These are phyloP conservation scores for Fusarium camptoceras DNA, from an alignment of 2,329 filamentous ascomycete genomes.

Conservation along the genomic window DNA sequence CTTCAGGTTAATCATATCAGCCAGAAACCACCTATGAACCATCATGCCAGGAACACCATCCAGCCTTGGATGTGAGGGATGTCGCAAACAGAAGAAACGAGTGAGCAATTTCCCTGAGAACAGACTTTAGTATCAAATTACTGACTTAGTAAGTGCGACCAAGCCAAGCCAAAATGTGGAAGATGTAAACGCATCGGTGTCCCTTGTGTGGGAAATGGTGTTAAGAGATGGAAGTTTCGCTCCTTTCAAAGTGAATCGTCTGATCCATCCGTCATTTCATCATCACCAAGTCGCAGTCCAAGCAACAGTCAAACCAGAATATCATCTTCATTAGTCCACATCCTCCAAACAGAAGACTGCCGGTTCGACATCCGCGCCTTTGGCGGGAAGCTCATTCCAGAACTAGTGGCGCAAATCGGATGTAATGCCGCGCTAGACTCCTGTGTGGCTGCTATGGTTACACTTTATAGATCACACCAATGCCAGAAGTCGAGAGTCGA, in stretches of 20 bases:
- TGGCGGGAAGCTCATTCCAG: constrained; percentile 31
- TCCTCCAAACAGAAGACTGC: constrained; percentile 37
- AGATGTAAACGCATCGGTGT: constrained; percentile 36
- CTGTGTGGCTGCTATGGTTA: constrained; percentile 34
- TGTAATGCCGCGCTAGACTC: constrained; percentile 29
- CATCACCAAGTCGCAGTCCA: constrained; percentile 7
- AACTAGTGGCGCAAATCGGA: constrained; percentile 33
- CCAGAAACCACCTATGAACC: not conserved
- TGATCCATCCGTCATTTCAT: not conserved
- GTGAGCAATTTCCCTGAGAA: constrained; percentile 7
- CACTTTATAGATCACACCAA: constrained; percentile 23
- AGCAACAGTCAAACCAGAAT: constrained; percentile 27
- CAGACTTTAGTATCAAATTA: accelerated
- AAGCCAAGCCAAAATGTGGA: constrained; percentile 30
- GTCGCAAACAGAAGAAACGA: constrained; percentile 36
- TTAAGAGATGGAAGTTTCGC: constrained; percentile 39
- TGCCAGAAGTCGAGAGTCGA: constrained; percentile 11
- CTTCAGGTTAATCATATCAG: not conserved
- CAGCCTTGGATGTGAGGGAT: constrained; percentile 31
- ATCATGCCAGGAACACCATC: constrained; percentile 33
- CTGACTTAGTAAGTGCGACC: constrained; percentile 20
- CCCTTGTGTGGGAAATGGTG: constrained; percentile 35
- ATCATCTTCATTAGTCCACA: constrained; percentile 30
- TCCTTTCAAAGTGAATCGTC: not conserved
- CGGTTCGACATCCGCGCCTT: constrained; percentile 38